Conservation (phyloP, 805 yeast genomes). For the Candida nonsorbophila region DNA sequence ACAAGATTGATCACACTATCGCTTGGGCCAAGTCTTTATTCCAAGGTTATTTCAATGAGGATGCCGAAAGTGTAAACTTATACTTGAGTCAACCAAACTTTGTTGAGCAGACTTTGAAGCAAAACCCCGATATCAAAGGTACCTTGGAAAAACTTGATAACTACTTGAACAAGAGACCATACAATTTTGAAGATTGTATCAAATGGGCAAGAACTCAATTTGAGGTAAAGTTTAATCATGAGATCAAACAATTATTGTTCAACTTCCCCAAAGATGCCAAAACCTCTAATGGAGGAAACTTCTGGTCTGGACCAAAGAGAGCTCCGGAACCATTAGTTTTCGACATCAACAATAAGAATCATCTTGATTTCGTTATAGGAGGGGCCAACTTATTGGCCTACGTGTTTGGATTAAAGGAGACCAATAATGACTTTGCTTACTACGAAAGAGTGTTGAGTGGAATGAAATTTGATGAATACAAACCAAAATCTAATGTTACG, state of each 20-base stretch:
- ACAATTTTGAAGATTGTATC: conserved; percentile 88
- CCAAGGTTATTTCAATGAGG: conserved; percentile 84
- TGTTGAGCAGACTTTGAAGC: conserved; percentile 87
- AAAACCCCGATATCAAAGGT: conserved; percentile 86
- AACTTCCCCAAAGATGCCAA: conserved; percentile 94
- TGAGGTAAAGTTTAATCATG: conserved; percentile 78
- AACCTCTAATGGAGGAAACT: conserved; percentile 85
- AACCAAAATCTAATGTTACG: conserved; percentile 68
- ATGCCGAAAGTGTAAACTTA: conserved; percentile 90
- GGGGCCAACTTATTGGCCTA: conserved; percentile 90
- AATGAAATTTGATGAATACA: conserved; percentile 48
- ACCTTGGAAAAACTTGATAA: conserved; percentile 75
- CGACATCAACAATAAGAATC: conserved; percentile 71
- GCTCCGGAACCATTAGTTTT: conserved; percentile 86
- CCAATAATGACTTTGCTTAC: conserved; percentile 42
- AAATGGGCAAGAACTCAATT: conserved; percentile 92
- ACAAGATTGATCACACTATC: conserved; percentile 96
- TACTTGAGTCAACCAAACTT: conserved; percentile 89
- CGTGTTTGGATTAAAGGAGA: conserved; percentile 85
- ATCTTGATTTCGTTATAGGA: conserved; percentile 75
- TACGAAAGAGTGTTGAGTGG: conserved; percentile 52
- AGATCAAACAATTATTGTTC: conserved; percentile 82
- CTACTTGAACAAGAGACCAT: conserved; percentile 76
- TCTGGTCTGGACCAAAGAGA: conserved; percentile 97
- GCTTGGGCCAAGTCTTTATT: conserved; percentile 98